These are phyloP conservation scores for Paspalum notatum DNA, from an alignment of 176 grass and related monocot species.

Conservation along the genomic window DNA sequence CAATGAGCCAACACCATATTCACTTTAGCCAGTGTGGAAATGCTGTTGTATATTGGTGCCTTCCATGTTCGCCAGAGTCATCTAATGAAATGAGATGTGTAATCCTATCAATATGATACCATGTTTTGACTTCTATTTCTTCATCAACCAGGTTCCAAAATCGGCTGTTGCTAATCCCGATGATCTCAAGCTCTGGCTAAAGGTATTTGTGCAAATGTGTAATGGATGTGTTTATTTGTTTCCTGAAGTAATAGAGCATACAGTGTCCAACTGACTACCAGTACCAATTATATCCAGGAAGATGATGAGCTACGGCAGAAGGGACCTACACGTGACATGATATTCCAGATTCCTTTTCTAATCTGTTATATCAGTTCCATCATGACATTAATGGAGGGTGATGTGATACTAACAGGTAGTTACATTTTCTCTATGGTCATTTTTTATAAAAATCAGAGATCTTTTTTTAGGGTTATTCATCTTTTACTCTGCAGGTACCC, in stretches of 20 bases:
- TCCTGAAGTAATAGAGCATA: neutral
- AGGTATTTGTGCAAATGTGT: conserved; percentile 55
- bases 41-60: neutral
- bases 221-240: neutral
- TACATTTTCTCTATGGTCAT: neutral
- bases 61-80: neutral
- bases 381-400: conserved; percentile 90
- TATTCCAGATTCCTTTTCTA: conserved; percentile 94
- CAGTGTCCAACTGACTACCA: conserved; percentile 9
- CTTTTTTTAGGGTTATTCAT: conserved; percentile 10
- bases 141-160: conserved; percentile 72
- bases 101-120: neutral
- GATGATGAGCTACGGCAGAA: conserved; percentile 91
- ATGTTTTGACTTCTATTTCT: neutral
- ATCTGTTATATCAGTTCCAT: conserved; percentile 95
- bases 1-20: neutral
- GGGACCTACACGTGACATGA: conserved; percentile 86
- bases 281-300: conserved; percentile 53
- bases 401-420: conserved; percentile 93
- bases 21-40: conserved; percentile 13
- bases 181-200: conserved; percentile 91
- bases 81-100: neutral
- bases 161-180: conserved; percentile 73
- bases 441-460: neutral
- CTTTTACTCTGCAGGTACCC: conserved; percentile 61